Percentiles rank a stretch among this genome's conserved stretches.
phyloP scores from a whole-genome alignment of 2,329 filamentous ascomycete species.

The Teratosphaeria destructans region DNA sequence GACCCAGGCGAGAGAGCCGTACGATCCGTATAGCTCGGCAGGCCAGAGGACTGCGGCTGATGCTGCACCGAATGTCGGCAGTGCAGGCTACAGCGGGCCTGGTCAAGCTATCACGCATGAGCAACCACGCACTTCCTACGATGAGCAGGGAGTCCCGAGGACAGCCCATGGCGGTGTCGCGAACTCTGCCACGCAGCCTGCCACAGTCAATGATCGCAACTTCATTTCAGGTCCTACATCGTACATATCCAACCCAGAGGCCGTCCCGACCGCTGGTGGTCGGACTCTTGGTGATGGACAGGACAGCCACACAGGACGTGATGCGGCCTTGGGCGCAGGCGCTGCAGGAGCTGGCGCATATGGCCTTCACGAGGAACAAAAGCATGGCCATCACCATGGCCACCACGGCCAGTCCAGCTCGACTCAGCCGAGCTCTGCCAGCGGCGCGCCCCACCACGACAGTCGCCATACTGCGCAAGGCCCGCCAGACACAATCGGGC shows the following conservation, averaged over 20 bases:
- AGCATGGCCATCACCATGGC: constrained; percentile 3
- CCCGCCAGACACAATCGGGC: neutral
- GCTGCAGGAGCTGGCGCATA: constrained; percentile 15
- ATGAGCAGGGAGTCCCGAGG: neutral
- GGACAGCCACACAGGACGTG: constrained; percentile 16
- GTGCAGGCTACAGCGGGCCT: neutral
- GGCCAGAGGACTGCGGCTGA: constrained; percentile 9
- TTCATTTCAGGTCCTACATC: neutral
- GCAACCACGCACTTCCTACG: neutral
- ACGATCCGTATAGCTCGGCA: constrained; percentile 9
- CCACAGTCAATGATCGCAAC: constrained; percentile 9
- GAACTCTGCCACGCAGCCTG: constrained; percentile 6
- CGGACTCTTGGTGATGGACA: constrained; percentile 5
- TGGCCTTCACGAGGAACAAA: constrained; percentile 15
- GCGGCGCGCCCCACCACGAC: neutral
- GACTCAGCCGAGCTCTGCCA: neutral
- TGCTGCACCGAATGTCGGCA: neutral
- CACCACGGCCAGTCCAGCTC: neutral
- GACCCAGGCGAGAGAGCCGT: constrained; percentile 6
- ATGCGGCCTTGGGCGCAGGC: constrained; percentile 19
- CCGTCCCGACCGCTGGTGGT: constrained; percentile 21
- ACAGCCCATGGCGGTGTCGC: neutral
- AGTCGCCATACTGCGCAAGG: neutral
- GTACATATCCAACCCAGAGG: constrained; percentile 9
- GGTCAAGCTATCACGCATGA: neutral